Evolutionary conservation across 768 basidiomycete species (phyloP).

Genomic region (Trametes cingulata): DNA sequence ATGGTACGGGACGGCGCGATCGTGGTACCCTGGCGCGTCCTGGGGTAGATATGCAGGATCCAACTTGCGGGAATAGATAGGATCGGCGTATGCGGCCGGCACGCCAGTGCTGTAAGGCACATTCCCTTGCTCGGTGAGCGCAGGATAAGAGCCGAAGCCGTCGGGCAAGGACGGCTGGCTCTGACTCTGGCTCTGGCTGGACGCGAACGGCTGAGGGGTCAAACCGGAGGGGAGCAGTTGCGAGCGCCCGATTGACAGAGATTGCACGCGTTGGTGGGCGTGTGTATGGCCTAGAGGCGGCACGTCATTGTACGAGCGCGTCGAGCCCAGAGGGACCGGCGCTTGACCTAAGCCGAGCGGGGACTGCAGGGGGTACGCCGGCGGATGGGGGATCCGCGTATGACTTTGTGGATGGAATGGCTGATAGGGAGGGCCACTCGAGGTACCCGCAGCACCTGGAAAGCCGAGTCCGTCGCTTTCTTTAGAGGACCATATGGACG

Average conservation of each 20-base stretch:
- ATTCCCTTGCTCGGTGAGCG: conserved; percentile 7
- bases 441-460: conserved; percentile 3
- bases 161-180: conserved; percentile 8
- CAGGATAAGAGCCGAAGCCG: conserved; percentile 16
- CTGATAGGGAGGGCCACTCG: conserved; percentile 3
- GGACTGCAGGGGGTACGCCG: conserved; percentile 1
- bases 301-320: neutral
- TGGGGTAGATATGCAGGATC: conserved; percentile 12
- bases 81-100: conserved; percentile 22
- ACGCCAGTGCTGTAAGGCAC: conserved; percentile 19
- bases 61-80: conserved; percentile 16
- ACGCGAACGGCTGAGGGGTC: neutral
- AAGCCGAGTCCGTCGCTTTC: conserved; percentile 41
- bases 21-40: conserved; percentile 3
- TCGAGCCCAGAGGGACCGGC: neutral
- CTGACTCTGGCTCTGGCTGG: conserved; percentile 17
- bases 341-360: conserved; percentile 3
- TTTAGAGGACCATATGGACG: conserved; percentile 67
- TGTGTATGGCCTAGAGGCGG: neutral
- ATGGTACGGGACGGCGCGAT: conserved; percentile 11
- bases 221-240: neutral
- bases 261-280: conserved; percentile 14
- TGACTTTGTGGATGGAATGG: neutral
- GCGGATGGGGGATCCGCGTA: neutral
- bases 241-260: conserved; percentile 7